A percentile compares a stretch with the other conserved stretches of the same genome.
Conservation (phyloP, 106 monocot genomes). For the Gastrodia elata region DNA sequence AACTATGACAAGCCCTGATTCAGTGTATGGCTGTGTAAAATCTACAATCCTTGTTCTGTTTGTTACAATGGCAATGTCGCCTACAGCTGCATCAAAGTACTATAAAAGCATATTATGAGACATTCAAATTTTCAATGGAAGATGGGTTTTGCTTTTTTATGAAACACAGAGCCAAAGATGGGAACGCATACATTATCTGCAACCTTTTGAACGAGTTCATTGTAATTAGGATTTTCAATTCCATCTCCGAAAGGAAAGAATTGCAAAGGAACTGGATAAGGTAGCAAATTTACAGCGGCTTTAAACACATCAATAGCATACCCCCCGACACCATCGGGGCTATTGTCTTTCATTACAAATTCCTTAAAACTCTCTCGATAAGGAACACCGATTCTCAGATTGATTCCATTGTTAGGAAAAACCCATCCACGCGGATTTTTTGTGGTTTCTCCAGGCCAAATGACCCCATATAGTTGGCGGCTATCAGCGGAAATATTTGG, state of each 20-base stretch:
- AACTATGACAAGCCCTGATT: slow-evolving; percentile 55
- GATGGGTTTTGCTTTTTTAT: too few species aligned
- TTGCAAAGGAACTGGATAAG: slow-evolving; percentile 43
- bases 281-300: slow-evolving; percentile 48
- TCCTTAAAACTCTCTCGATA: slow-evolving; percentile 35
- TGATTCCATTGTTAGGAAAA: slow-evolving; percentile 49
- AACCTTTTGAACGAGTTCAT: slow-evolving; percentile 44
- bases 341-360: slow-evolving; percentile 29
- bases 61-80: slow-evolving; percentile 56
- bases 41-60: slow-evolving; percentile 53
- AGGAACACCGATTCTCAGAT: slow-evolving; percentile 44
- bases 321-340: slow-evolving; percentile 31
- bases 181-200: slow-evolving; percentile 43
- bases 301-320: slow-evolving; percentile 54
- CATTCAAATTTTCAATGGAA: not conserved
- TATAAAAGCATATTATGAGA: slow-evolving; percentile 6
- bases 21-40: slow-evolving; percentile 59
- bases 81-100: slow-evolving; percentile 56
- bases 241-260: slow-evolving; percentile 49
- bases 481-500: slow-evolving; percentile 14
- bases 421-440: slow-evolving; percentile 55
- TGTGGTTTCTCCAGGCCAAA: slow-evolving; percentile 53
- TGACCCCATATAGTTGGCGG: slow-evolving; percentile 27
- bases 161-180: too few species aligned
- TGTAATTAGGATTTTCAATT: slow-evolving; percentile 37